Conservation (phyloP, 805 yeast species). For the Wickerhamiella cacticola region DNA sequence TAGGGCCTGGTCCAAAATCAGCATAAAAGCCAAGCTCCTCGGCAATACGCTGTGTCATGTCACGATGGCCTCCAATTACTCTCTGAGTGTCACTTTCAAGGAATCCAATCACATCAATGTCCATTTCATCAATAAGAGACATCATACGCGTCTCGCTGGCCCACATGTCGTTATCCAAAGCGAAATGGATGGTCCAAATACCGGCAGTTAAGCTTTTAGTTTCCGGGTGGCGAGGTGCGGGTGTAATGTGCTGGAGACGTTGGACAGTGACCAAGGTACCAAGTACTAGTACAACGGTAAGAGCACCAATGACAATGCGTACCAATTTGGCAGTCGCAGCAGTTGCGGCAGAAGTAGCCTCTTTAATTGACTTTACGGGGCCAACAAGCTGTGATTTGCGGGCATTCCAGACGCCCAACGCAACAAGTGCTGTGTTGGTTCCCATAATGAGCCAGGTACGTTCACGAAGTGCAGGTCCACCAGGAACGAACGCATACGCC, state of each 20-base stretch:
- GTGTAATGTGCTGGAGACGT: conserved; percentile 48
- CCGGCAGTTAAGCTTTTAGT: conserved; percentile 76
- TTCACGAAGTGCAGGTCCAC: conserved; percentile 78
- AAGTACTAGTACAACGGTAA: conserved; percentile 34
- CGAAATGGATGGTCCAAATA: conserved; percentile 97
- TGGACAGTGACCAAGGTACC: conserved; percentile 42
- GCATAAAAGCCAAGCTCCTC: conserved; percentile 90
- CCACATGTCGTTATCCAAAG: conserved; percentile 97
- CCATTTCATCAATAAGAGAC: conserved; percentile 69
- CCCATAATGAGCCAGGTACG: conserved; percentile 67
- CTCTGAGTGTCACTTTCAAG: conserved; percentile 91
- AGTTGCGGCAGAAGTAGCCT: conserved; percentile 18
- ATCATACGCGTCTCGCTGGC: conserved; percentile 85
- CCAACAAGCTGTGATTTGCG: not conserved
- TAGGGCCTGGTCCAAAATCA: conserved; percentile 96
- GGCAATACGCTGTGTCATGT: conserved; percentile 78
- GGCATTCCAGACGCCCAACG: conserved; percentile 38
- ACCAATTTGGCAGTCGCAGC: conserved; percentile 18
- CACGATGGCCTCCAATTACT: conserved; percentile 89
- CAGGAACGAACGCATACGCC: conserved; percentile 97
- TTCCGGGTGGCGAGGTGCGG: conserved; percentile 56
- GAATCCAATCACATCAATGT: conserved; percentile 81
- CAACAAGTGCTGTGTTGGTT: conserved; percentile 41
- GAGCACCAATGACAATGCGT: conserved; percentile 21
- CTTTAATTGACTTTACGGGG: not conserved